Percentiles rank a stretch among this genome's conserved stretches.
phyloP scores from a whole-genome alignment of 1,139 yeast species.

The Suhomyces bokatorum region DNA sequence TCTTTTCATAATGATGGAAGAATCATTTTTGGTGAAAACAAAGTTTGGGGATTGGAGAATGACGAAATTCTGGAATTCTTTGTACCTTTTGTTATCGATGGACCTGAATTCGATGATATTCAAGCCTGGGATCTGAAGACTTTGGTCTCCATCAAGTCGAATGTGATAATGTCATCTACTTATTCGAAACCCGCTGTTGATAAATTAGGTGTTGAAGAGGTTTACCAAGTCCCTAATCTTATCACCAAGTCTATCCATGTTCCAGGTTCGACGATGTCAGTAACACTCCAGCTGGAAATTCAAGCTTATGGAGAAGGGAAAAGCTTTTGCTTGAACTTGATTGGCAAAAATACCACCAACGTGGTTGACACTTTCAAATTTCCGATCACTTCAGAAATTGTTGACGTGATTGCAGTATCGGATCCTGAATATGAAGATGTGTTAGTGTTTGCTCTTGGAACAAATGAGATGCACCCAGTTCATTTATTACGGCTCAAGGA shows the following conservation, averaged over 20 bases:
- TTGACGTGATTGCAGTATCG: conserved; percentile 19
- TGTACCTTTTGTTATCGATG: background rate
- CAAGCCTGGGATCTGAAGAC: background rate
- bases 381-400: conserved; percentile 16
- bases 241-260: background rate
- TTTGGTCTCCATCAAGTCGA: background rate
- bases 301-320: conserved; percentile 18
- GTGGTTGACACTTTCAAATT: conserved; percentile 11
- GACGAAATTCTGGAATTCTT: conserved; percentile 1
- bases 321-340: conserved; percentile 20
- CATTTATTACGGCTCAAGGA: conserved; percentile 4
- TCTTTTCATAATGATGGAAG: background rate
- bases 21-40: background rate
- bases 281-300: conserved; percentile 21
- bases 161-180: background rate
- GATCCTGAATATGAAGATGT: conserved; percentile 1
- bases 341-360: conserved; percentile 18
- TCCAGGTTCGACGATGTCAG: conserved; percentile 12
- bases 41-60: conserved; percentile 1
- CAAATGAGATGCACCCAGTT: conserved; percentile 2
- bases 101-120: background rate
- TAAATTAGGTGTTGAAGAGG: background rate
- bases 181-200: background rate
- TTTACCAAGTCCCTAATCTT: background rate
- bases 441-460: conserved; percentile 8